Evolutionary conservation across 495 filamentous ascomycete genomes (phyloP), one percentile per base, ranked within the genome.

Genomic region (Penicillium flavigenum): DNA sequence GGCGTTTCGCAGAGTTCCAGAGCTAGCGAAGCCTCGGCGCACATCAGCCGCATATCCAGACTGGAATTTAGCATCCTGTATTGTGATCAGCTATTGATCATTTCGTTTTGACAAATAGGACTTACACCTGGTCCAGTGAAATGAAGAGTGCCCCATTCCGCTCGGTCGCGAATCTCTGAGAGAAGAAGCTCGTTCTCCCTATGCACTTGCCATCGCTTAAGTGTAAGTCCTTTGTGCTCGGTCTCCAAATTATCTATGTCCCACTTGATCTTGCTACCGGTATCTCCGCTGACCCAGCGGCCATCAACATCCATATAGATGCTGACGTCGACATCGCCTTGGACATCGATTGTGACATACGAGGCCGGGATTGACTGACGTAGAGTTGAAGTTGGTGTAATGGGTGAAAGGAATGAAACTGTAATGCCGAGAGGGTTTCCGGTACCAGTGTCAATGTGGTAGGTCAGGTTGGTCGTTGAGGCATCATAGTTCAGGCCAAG

Each of bases 381-480:
- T 58, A 96, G 75, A 51, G 91, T 96, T 54, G 92, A 96, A 4
- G 90, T 90, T 4, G 92, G 91, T 0, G 93, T 98, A 45, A 98
- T 90, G 5, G 93, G 93, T 22, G 92, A 96, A 38, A 96, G 80
- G 72, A 96, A 96, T 2, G 92, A 93, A 22, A 96, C 79, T 3
- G 83, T 84, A 52, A 98, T 72, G 53, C 86, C 82, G 3, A 77
- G 58, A 46, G 83, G 78, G 8, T 62, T 58, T 12, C 62, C 61
- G 4, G 61, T 39, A 9, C 50, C 44, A 5, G 82, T 76, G 5
- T 78, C 75, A 41, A 98, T 84, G 17, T 70, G 71, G 69, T 96
- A 98, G 36, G 88, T 93, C 49, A 98, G 80, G 63, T 96, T 96
- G 31, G 93, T 98, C 1, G 89, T 93, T 1, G 91, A 95, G 39